Evolutionary conservation across 805 yeast species (phyloP).

Genomic region (Wickerhamiella nectarea): DNA sequence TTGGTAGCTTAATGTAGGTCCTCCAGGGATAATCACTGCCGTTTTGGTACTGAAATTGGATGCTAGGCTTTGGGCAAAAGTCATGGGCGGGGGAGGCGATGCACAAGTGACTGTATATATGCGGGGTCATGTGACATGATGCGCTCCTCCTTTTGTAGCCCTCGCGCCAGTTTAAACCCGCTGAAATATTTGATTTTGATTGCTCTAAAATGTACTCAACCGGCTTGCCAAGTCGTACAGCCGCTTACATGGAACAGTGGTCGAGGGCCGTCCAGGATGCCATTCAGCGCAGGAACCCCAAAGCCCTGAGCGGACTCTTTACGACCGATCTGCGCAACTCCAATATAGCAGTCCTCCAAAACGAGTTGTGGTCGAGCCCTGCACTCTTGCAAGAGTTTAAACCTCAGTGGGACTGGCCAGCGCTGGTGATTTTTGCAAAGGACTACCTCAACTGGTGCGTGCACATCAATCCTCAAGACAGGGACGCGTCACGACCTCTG

Average conservation of each 20-base stretch:
- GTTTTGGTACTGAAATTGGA: neutral
- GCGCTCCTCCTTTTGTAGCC: neutral
- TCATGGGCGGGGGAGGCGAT: neutral
- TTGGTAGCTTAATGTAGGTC: slow-evolving; percentile 33
- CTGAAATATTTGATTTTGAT: no score
- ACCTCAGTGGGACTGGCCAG: slow-evolving; percentile 30
- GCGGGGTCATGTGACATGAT: neutral
- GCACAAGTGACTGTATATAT: neutral
- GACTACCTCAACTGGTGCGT: slow-evolving; percentile 37
- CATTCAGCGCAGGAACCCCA: neutral
- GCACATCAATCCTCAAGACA: slow-evolving; percentile 41
- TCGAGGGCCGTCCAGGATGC: neutral
- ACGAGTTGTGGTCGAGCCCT: slow-evolving; percentile 18
- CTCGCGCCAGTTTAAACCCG: no score
- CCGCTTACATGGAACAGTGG: slow-evolving; percentile 4
- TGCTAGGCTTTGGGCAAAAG: neutral
- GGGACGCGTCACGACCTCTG: slow-evolving; percentile 37
- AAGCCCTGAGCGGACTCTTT: slow-evolving; percentile 14
- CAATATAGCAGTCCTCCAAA: slow-evolving; percentile 29
- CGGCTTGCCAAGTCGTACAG: no score
- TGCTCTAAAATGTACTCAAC: no score
- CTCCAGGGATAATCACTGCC: slow-evolving; percentile 34
- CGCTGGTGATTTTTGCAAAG: slow-evolving; percentile 35
- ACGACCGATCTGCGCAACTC: slow-evolving; percentile 25
- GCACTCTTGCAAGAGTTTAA: slow-evolving; percentile 18